Base-by-base conservation (phyloP, 768 basidiomycete genomes). In the Suillus subluteus region DNA sequence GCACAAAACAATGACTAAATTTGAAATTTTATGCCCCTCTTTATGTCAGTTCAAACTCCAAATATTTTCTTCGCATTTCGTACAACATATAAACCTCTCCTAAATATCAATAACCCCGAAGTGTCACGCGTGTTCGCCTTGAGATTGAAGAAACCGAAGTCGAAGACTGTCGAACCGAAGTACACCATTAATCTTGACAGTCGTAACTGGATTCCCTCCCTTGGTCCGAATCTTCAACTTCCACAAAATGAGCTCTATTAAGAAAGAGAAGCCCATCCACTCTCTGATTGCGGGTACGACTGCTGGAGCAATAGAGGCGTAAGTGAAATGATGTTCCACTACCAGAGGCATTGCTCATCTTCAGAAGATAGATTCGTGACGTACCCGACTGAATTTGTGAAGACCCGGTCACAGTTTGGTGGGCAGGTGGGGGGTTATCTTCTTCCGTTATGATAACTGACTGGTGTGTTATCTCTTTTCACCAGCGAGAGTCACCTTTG, bases 221-320 rank as follows among this genome's bases (percentile, higher is more conserved):
- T 23, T 40, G 13, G 23, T 58, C 58, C 15, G 37, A 23, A 56
- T 18, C n/a, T 68, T 52, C 50, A 59, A 58, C 44, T 44, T 3
- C 26, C 13, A 32, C 13, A 56, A 40, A 65, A 86, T 85, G 81
- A 77, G 83, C 8, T 80, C 82, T 61, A 26, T 26, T 26, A 84
- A 86, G 73, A 91, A 87, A 68, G 95, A 96, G 75, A 94, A 94
- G 71, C 92, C 95, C 0, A 44, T 90, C 8, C 94, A 95, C 72
- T 94, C 97, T 16, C 79, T 98, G 80, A 80, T 95, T 66, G 97
- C 97, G 2, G 98, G 98, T 11, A 86, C 94, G 18, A 92, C 91
- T 0, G 97, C 98, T 32, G 97, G 98, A 18, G 95, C 91, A 9
- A 83, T 98, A 65, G 96, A 98, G 82, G 94, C 94, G 92, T 94